Percentiles rank a stretch among this genome's conserved stretches.
phyloP scores from a whole-genome alignment of 202 grass and related monocot genomes.

The Hordeum pubiflorum region DNA sequence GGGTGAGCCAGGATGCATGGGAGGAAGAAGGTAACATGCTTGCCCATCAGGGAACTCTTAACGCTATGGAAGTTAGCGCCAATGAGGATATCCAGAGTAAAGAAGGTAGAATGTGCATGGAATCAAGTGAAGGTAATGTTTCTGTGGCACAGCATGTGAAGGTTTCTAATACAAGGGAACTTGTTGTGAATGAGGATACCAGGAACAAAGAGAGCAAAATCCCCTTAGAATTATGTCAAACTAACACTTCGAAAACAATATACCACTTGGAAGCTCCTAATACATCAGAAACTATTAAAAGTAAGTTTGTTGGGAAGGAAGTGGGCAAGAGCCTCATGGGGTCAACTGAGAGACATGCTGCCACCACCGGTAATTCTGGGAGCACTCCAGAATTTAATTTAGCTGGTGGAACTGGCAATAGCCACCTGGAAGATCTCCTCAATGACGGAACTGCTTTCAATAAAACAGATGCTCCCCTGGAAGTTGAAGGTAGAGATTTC shows the following conservation, averaged over 20 bases:
- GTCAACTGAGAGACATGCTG: neutral
- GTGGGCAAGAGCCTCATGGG: neutral
- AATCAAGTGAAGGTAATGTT: slow-evolving; percentile 14
- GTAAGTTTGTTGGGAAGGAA: slow-evolving; percentile 8
- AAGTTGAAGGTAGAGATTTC: slow-evolving; percentile 1
- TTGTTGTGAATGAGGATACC: slow-evolving; percentile 2
- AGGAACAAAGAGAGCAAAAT: slow-evolving; percentile 23
- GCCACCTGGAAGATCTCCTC: neutral
- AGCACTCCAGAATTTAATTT: neutral
- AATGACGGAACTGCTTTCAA: too few species aligned
- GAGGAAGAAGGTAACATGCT: slow-evolving; percentile 24
- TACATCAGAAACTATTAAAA: neutral
- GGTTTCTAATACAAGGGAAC: slow-evolving; percentile 6
- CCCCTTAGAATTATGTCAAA: slow-evolving; percentile 23
- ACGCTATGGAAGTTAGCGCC: neutral
- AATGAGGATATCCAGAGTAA: slow-evolving; percentile 22
- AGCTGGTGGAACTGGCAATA: slow-evolving; percentile 1
- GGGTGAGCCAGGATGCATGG: neutral
- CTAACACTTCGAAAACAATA: neutral
- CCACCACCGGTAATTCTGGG: neutral
- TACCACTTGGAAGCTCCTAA: neutral
- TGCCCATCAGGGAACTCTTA: neutral
- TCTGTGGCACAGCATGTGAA: neutral
- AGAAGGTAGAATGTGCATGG: neutral
- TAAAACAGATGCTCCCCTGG: neutral